Evolutionary conservation across 306 rosid genomes (phyloP).

Genomic region (Cucumis hystrix): DNA sequence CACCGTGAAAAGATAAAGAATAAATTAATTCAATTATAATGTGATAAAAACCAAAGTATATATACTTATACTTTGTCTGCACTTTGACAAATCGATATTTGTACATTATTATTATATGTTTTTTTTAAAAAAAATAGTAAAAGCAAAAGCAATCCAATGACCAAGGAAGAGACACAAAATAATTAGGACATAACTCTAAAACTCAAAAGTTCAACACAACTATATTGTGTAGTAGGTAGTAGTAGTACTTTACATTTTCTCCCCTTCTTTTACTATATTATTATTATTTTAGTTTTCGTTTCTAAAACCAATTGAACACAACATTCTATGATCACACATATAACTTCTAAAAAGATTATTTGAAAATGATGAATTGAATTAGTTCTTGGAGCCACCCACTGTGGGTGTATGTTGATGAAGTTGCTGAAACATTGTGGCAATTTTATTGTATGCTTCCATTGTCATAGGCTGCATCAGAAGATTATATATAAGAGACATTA

Average conservation of each 20-base stretch:
- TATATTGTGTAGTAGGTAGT: neutral
- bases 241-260: neutral
- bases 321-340: neutral
- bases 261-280: neutral
- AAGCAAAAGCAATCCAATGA: neutral
- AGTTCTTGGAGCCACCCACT: slow-evolving; percentile 34
- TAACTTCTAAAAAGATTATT: neutral
- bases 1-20: too few species aligned
- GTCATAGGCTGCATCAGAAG: slow-evolving; percentile 48
- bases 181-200: neutral
- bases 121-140: neutral
- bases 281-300: neutral
- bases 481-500: neutral
- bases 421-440: slow-evolving; percentile 73
- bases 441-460: slow-evolving; percentile 59
- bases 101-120: neutral
- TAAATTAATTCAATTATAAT: neutral
- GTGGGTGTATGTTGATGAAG: slow-evolving; percentile 48
- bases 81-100: neutral
- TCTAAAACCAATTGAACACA: neutral
- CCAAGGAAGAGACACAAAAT: neutral
- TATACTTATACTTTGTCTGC: neutral
- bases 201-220: neutral
- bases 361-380: slow-evolving; percentile 5
- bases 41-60: neutral